phyloP scores from a whole-genome alignment of 495 filamentous ascomycete genomes.

The Penicillium desertorum region DNA sequence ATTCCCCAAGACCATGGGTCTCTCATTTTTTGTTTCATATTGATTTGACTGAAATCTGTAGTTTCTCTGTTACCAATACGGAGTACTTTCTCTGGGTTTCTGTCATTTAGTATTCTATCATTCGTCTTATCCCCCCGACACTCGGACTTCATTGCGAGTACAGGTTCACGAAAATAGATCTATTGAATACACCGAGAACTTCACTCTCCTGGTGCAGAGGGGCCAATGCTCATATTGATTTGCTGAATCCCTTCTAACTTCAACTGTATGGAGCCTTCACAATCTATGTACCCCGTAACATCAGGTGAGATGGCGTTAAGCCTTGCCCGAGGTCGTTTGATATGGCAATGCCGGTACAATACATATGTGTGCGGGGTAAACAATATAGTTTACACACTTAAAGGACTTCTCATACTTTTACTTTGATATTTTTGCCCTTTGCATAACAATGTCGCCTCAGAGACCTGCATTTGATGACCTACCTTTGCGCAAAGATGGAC shows the following conservation, averaged over 20 bases:
- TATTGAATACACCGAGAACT: neutral
- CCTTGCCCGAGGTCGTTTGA: slow-evolving; percentile 1
- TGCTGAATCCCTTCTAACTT: neutral
- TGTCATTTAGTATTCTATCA: neutral
- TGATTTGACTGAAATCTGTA: neutral
- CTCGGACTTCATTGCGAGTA: slow-evolving; percentile 9
- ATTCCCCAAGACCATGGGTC: neutral
- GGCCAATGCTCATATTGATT: neutral
- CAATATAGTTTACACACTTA: neutral
- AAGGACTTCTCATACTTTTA: neutral
- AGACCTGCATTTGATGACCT: slow-evolving; percentile 42
- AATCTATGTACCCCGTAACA: neutral
- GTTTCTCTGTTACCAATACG: neutral
- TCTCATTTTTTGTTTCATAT: neutral
- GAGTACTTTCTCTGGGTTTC: neutral
- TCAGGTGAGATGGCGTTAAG: neutral
- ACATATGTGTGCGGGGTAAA: slow-evolving; percentile 10
- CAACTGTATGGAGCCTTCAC: neutral
- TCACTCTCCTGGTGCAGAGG: neutral
- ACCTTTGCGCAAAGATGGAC: slow-evolving; percentile 41
- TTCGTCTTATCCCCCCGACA: neutral
- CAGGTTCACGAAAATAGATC: neutral
- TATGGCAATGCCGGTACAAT: neutral
- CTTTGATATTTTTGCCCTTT: neutral
- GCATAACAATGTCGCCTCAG: slow-evolving; percentile 3